phyloP scores from a whole-genome alignment of 2,329 filamentous ascomycete species.

The Phyllosticta paracitricarpa region DNA sequence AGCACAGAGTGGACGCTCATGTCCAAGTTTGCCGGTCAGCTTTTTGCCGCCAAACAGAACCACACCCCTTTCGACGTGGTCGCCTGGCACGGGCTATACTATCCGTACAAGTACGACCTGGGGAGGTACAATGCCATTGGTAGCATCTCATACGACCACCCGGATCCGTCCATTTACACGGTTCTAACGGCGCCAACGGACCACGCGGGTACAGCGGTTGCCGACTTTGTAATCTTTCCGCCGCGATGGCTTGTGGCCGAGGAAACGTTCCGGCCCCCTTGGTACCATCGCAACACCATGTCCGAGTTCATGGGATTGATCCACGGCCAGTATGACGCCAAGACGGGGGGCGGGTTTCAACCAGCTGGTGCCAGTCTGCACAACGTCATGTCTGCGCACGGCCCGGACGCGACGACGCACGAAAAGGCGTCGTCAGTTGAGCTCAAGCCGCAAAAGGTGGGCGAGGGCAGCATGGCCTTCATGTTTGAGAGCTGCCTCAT shows the following conservation, averaged over 20 bases:
- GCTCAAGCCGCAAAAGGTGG: conserved; percentile 48
- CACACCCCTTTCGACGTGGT: conserved; percentile 64
- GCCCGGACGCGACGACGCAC: conserved; percentile 50
- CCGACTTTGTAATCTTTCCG: conserved; percentile 65
- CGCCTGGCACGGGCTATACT: conserved; percentile 62
- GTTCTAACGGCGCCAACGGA: conserved; percentile 55
- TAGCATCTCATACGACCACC: conserved; percentile 51
- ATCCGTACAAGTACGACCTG: conserved; percentile 49
- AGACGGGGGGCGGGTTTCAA: conserved; percentile 48
- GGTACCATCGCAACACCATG: conserved; percentile 63
- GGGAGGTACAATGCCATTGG: conserved; percentile 50
- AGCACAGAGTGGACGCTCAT: conserved; percentile 47
- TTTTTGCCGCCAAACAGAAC: conserved; percentile 50
- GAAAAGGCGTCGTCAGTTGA: conserved; percentile 47
- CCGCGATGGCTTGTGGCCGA: conserved; percentile 61
- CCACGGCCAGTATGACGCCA: conserved; percentile 50
- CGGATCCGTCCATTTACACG: conserved; percentile 57
- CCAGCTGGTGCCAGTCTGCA: conserved; percentile 56
- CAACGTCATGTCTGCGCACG: conserved; percentile 65
- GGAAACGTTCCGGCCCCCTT: conserved; percentile 61
- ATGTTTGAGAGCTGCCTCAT: conserved; percentile 60
- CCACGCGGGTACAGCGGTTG: conserved; percentile 45
- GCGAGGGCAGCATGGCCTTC: conserved; percentile 56
- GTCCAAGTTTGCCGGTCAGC: conserved; percentile 51
- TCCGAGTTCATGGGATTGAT: conserved; percentile 61